Evolutionary conservation across 2,329 filamentous ascomycete species (phyloP).

Genomic region (Diaporthe ampelina): DNA sequence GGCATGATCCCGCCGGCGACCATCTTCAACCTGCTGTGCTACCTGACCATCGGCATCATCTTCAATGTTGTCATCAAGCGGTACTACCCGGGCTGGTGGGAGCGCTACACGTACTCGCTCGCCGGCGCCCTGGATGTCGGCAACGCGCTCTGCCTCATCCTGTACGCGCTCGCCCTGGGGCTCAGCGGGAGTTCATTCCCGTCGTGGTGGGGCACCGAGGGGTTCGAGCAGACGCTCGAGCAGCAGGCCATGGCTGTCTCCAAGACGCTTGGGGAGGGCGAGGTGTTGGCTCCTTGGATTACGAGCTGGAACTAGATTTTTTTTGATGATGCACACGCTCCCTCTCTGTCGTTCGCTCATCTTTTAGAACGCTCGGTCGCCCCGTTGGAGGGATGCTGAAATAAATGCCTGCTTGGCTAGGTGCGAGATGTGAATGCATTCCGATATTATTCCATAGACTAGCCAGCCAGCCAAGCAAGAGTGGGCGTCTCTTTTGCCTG

Average conservation of each 20-base stretch:
- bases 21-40: conserved; percentile 32
- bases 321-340: neutral
- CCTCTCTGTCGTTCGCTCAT: too few species aligned
- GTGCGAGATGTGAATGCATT: neutral
- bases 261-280: conserved; percentile 17
- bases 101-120: conserved; percentile 27
- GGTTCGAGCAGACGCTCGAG: neutral
- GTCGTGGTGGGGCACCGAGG: conserved; percentile 14
- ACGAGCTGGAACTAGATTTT: neutral
- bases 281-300: conserved; percentile 23
- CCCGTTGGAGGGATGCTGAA: too few species aligned
- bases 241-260: neutral
- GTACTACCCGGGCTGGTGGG: conserved; percentile 9
- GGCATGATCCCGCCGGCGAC: conserved; percentile 18
- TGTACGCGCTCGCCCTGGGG: conserved; percentile 21
- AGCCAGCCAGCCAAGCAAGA: too few species aligned
- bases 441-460: neutral
- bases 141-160: conserved; percentile 30
- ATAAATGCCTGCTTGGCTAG: neutral
- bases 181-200: conserved; percentile 23
- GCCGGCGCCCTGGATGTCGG: conserved; percentile 32
- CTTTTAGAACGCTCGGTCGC: too few species aligned
- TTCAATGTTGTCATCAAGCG: conserved; percentile 26
- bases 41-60: conserved; percentile 16
- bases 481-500: too few species aligned